Evolutionary conservation across 257 asterid genomes (phyloP), one percentile per base, ranked within the genome.

Genomic region (Verbascum thapsus): DNA sequence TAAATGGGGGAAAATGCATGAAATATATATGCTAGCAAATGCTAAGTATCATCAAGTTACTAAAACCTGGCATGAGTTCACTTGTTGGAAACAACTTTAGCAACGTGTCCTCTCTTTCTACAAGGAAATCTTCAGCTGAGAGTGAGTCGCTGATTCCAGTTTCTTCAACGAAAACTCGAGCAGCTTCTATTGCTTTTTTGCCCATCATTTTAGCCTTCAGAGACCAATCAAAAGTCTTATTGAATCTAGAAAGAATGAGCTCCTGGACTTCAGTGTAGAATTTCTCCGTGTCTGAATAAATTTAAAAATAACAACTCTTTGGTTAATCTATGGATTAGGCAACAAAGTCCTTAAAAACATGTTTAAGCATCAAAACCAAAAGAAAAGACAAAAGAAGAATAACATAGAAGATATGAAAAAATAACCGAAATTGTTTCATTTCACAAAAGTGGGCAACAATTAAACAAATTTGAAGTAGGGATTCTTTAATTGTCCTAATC

Each of bases 141-240:
- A 92, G 86, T 12, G 81, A 72, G 64, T 85, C 91, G 53, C 78
- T 74, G 54, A 92, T 80, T 57, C 94, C 96, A 58, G 85, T 83
- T 80, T 85, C 97, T 77, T 89, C 87, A 58, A 92, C 97, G 77
- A 89, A 92, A 42, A 92, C 82, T 60, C 81, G 83, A 54, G 99
- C 96, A 63, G 99, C 95, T 82, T 89, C 99, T 47, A 92, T 87
- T 26, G 99, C 97, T 77, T 92, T 92, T 84, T 48, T 92, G 3
- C 99, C 99, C 99, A 92, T 89, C 99, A 92, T 87, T 79, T 82
- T 89, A 18, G 99, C 94, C 84, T 87, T 87, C 45, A 92, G 85
- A 58, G 99, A 81, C 99, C 99, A 92, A 66, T 89, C 97, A 87
- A 92, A 89, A 44, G 87, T 87, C 78, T 89, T 92, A 53, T 80